Evolutionary conservation across 306 rosid genomes (phyloP).

Genomic region (Dryas drummondii): DNA sequence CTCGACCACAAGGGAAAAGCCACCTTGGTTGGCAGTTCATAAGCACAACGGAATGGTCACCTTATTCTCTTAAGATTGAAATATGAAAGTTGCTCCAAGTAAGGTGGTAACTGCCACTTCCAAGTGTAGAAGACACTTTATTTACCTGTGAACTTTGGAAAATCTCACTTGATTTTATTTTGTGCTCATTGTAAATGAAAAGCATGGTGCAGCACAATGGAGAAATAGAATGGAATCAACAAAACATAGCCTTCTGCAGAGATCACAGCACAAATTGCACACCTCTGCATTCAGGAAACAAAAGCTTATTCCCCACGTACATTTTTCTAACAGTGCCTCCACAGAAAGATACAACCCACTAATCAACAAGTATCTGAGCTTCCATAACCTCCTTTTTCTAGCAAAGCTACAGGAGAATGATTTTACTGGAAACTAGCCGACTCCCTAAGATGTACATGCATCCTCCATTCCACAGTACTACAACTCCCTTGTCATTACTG

Average conservation of each 20-base stretch:
- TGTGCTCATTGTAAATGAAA: not conserved
- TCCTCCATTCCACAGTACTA: not conserved
- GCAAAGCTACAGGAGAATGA: not conserved
- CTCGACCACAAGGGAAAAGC: not conserved
- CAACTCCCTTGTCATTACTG: not conserved
- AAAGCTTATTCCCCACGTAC: not conserved
- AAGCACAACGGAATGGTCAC: not conserved
- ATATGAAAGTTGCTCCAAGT: not conserved
- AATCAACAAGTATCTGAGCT: not conserved
- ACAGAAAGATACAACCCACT: not conserved
- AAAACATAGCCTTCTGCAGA: not conserved
- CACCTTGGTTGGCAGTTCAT: not conserved
- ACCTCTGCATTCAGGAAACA: not conserved
- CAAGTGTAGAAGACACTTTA: constrained; percentile 1
- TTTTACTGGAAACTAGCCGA: not conserved
- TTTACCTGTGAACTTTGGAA: constrained; percentile 1
- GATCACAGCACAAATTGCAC: not conserved
- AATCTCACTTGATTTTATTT: not conserved
- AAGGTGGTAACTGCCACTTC: not conserved
- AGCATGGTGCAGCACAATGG: not conserved
- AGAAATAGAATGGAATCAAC: not conserved
- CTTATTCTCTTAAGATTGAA: not conserved
- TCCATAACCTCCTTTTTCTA: not conserved
- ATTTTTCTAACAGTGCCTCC: not conserved
- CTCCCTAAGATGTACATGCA: not conserved